Evolutionary conservation across 306 rosid species (phyloP).

Genomic region (Vigna nakashimae): DNA sequence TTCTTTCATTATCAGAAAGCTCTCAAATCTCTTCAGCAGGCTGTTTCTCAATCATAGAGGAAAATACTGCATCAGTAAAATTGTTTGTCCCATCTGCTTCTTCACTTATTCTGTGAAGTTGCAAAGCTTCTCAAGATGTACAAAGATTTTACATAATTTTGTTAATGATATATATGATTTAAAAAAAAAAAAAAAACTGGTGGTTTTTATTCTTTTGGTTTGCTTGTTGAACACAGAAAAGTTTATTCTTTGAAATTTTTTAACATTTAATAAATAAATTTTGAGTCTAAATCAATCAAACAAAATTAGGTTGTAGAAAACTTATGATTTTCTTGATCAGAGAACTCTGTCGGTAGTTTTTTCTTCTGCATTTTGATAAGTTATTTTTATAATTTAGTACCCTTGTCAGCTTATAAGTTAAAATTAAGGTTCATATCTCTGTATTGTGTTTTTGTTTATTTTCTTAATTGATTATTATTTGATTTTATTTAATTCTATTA

Average conservation of each 20-base stretch:
- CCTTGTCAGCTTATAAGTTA: too few species aligned
- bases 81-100: conserved; percentile 38
- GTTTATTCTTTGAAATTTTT: neutral
- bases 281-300: too few species aligned
- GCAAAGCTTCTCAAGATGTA: conserved; percentile 39
- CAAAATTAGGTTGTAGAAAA: too few species aligned
- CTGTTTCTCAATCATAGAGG: conserved; percentile 44
- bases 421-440: too few species aligned
- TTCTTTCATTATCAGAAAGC: conserved; percentile 63
- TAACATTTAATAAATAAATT: too few species aligned
- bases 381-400: too few species aligned
- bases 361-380: too few species aligned
- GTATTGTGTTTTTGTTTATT: too few species aligned
- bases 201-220: conserved; percentile 23
- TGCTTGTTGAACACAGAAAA: neutral
- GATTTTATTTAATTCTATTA: too few species aligned
- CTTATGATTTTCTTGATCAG: too few species aligned
- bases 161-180: neutral
- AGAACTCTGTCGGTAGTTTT: too few species aligned
- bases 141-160: conserved; percentile 43
- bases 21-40: conserved; percentile 49
- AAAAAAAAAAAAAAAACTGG: neutral
- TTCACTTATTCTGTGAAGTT: conserved; percentile 27
- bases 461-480: too few species aligned
- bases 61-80: neutral